Base-by-base conservation (phyloP, 768 basidiomycete species). In the Antrodiella citrinella region DNA sequence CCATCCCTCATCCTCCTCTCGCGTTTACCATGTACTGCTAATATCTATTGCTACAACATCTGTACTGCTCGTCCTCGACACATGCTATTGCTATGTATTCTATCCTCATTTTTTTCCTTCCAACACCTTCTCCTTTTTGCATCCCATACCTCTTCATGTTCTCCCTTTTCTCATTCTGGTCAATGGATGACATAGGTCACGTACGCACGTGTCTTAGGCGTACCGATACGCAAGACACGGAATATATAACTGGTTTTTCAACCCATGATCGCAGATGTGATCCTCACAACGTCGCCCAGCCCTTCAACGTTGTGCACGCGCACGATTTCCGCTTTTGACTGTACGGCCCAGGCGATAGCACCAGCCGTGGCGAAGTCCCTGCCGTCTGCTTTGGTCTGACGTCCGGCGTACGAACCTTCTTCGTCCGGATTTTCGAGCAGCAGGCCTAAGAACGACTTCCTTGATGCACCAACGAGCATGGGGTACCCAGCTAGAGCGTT, bases 381-480 rank as follows among this genome's bases (percentile, higher is more conserved):
- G 50, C 92, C 86, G 51, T 71, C 75, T 1, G 88, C 77, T n/a
- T 56, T 54, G 1, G 84, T 82, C 57, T 76, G 62, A 18, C 78
- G 67, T 1, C 82, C 84, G 24, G 64, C 51, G 48, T 73, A 69
- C 30, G 61, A 41, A 20, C 64, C 67, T 18, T 59, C 62, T 2
- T 58, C 55, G 4, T 78, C 76, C 13, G 70, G 65, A 44, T 72
- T 63, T 3, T 72, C 69, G 11, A 91, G 72, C 19, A 91, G 71
- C 2, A 66, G 64, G 0, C 91, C 91, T 7, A 95, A 69, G 64
- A 94, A 91, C 0, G 87, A 84, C 63, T 98, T 98, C 44, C 84
- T 71, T 9, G 91, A 94, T 1, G 81, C 65, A 2, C 92, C 92
- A 22, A 95, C 76, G 4, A 98, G 72, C 18, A 73, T 66, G 0